phyloP scores from a whole-genome alignment of 2,329 filamentous ascomycete species.

The Ophiosphaerella herpotricha region DNA sequence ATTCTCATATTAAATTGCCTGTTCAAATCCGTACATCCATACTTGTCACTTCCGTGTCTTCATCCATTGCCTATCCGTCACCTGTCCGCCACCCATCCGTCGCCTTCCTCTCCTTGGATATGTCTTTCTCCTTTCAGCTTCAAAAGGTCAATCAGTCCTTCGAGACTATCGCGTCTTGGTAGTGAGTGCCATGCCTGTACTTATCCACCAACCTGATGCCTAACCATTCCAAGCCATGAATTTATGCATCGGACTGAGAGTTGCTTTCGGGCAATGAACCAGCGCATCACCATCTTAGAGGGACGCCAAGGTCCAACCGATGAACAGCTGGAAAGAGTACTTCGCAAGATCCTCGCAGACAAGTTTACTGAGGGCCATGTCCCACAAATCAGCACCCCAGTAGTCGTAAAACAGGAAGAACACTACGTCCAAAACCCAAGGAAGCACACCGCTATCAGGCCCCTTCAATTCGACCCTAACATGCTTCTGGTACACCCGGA shows the following conservation, averaged over 20 bases:
- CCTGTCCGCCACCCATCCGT: neutral
- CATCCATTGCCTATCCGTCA: neutral
- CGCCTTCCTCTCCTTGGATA: slow-evolving; percentile 8
- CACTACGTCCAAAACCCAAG: slow-evolving; percentile 25
- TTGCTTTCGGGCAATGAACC: slow-evolving; percentile 32
- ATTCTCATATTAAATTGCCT: slow-evolving; percentile 22
- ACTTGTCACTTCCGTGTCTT: neutral
- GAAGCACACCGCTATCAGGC: slow-evolving; percentile 12
- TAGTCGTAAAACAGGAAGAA: slow-evolving; percentile 15
- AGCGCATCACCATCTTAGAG: slow-evolving; percentile 34
- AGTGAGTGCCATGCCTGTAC: slow-evolving; percentile 21
- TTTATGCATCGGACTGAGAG: slow-evolving; percentile 40
- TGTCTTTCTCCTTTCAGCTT: slow-evolving; percentile 39
- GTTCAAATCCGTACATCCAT: neutral
- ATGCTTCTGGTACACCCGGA: slow-evolving; percentile 33
- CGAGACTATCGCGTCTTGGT: slow-evolving; percentile 39
- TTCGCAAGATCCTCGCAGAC: slow-evolving; percentile 44
- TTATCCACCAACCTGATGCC: neutral
- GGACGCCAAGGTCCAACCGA: slow-evolving; percentile 33
- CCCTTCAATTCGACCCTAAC: slow-evolving; percentile 25
- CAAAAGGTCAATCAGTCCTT: slow-evolving; percentile 41
- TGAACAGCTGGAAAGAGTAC: slow-evolving; percentile 41
- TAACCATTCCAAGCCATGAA: slow-evolving; percentile 24
- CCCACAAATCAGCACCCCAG: slow-evolving; percentile 10
- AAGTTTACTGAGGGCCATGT: slow-evolving; percentile 24